Evolutionary conservation across 2,329 filamentous ascomycete genomes (phyloP), one percentile per base, ranked within the genome.

Genomic region (Ceratocystis diversiconidia): DNA sequence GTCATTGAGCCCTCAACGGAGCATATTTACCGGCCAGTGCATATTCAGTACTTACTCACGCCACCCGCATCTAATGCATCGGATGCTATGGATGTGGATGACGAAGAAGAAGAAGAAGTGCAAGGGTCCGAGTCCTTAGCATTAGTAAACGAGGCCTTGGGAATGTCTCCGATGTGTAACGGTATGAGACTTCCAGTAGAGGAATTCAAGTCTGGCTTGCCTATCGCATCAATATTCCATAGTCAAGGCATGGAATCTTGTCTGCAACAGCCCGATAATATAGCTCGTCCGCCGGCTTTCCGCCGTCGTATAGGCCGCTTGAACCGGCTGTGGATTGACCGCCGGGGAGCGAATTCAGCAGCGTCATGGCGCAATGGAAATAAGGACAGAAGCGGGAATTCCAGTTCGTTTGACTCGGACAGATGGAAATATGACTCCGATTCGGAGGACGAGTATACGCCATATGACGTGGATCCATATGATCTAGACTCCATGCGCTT

Each of bases 341-440:
- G 91, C 70, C 85, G 89, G 70, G 85, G 87, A 65, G 78, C 90
- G 72, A 68, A 22, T 32, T 17, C 46, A 52, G 81, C 74, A 55
- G 81, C 78, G 63, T 76, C 78, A 67, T 75, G 73, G 74, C 74
- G 72, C 75, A 80, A 48, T 71, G 73, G 57, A 73, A n/a, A 61
- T 19, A n/a, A 57, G 17, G 36, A 17, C 30, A 17, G 62, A 28
- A 22, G 44, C 10, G 22, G 8, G 25, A 50, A 75, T 8, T 25
- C 52, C 22, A 17, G 52, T 32, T 57, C 52, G 28, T 57, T 57
- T 57, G n/a, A 57, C 66, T 77, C 76, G 30, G 89, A 92, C 72
- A 83, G 86, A 68, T 96, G 88, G 82, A 95, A 91, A 76, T 95
- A 90, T 76, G 90, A 95, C 72, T 85, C 87, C 30, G 89, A 95